phyloP scores from a whole-genome alignment of 1,284 basidiomycete species.

The Ganoderma resinaceum region DNA sequence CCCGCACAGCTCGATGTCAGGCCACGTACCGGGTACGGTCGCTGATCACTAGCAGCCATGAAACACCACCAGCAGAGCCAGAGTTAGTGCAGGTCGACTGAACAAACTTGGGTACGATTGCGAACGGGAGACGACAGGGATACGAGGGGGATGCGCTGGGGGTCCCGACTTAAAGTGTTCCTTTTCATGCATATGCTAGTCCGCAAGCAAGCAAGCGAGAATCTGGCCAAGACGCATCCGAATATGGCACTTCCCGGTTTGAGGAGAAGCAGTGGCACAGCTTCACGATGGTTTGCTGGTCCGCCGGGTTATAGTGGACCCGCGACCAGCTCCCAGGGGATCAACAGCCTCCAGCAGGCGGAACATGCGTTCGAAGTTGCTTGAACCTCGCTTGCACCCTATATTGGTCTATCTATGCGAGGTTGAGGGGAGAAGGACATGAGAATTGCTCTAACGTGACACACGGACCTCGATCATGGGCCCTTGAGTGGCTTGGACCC shows the following conservation, averaged over 20 bases:
- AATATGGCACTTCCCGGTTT: background rate
- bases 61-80: background rate
- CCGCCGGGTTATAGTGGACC: background rate
- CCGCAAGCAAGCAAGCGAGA: constrained; percentile 3
- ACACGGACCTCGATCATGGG: background rate
- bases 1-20: background rate
- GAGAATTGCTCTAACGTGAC: background rate
- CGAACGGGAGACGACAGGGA: background rate
- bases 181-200: background rate
- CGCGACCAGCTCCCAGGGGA: background rate
- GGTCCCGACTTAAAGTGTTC: background rate
- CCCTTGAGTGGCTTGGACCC: background rate
- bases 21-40: constrained; percentile 1
- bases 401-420: too few relatives aligned
- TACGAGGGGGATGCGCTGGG: background rate
- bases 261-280: background rate
- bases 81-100: background rate
- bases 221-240: background rate
- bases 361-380: background rate
- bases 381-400: too few relatives aligned
- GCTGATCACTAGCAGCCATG: background rate
- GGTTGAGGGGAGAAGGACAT: background rate
- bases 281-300: background rate
- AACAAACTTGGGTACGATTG: background rate
- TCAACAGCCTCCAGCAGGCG: background rate